phyloP scores from a whole-genome alignment of 129 eudicot species.

The Ambrosia artemisiifolia region DNA sequence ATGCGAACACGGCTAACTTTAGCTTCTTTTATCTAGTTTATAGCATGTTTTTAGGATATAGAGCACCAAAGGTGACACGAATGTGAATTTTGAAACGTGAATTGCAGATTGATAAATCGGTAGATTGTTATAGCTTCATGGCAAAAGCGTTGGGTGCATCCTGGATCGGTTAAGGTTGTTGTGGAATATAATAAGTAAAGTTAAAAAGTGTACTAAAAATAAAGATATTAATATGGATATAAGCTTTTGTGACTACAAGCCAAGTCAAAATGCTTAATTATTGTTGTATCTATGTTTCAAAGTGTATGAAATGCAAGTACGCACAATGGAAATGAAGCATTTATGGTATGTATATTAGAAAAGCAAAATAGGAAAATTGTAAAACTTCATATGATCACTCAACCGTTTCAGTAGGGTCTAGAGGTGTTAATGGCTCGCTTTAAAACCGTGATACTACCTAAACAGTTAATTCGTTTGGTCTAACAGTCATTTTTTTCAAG shows the following conservation, averaged over 20 bases:
- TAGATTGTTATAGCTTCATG: conserved; percentile 75
- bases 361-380: too few relatives aligned
- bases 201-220: neutral
- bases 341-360: conserved; percentile 2
- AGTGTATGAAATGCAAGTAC: neutral
- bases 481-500: too few relatives aligned
- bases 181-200: neutral
- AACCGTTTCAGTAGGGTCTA: too few relatives aligned
- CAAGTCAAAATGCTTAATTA: neutral
- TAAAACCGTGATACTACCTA: too few relatives aligned
- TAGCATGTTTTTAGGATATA: neutral
- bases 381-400: too few relatives aligned
- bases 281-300: neutral
- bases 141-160: conserved; percentile 64
- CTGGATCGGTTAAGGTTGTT: conserved; percentile 45
- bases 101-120: conserved; percentile 68
- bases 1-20: neutral
- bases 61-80: neutral
- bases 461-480: too few relatives aligned
- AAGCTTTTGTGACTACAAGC: neutral
- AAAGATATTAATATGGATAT: neutral
- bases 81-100: neutral
- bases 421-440: too few relatives aligned
- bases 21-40: neutral
- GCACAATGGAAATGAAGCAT: too few relatives aligned